Evolutionary conservation across 805 yeast species (phyloP), one percentile per base, ranked within the genome.

Genomic region (Metschnikowia borealis): DNA sequence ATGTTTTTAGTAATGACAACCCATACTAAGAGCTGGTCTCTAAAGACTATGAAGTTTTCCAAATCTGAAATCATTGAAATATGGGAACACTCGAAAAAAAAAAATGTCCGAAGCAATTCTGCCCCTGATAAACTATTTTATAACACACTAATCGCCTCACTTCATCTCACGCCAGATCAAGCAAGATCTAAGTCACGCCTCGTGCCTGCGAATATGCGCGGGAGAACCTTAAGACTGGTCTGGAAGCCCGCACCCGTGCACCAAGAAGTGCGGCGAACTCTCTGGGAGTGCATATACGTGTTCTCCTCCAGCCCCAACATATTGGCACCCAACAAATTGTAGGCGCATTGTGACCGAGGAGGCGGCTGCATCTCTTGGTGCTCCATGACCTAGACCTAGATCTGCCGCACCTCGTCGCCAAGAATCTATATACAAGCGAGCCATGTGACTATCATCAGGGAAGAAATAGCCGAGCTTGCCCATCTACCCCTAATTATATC

Each of bases 181-280:
- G 45, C 45, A 21, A 20, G 45, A 33, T 42, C 20, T 13, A 33
- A 42, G 45, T 42, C 45, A 42, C 29, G 45, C 45, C 29, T 21
- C 38, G 38, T 21, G 38, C 29, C 31, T 42, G 34, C 45, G 14
- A 33, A 42, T 13, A 20, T 18, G 45, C 45, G 45, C 23, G 31
- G 20, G 45, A 17, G 11, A 21, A 29, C 17, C 38, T 42, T 7
- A 32, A 18, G 8, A 21, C 29, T 15, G 15, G 26, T 3, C 20
- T 38, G 13, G 15, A 20, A 14, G 6, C n/a, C 6, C 15, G n/a
- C 21, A 33, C n/a, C 38, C 21, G 45, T 33, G 31, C 45, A 42
- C 29, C 38, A 10, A 14, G 20, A n/a, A 10, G 29, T 26, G 29
- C 29, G n/a, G 38, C 45, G 34, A n/a, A 23, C 14, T 3, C 17